phyloP scores from a whole-genome alignment of 2,329 filamentous ascomycete species.

The Gremmenia infestans region DNA sequence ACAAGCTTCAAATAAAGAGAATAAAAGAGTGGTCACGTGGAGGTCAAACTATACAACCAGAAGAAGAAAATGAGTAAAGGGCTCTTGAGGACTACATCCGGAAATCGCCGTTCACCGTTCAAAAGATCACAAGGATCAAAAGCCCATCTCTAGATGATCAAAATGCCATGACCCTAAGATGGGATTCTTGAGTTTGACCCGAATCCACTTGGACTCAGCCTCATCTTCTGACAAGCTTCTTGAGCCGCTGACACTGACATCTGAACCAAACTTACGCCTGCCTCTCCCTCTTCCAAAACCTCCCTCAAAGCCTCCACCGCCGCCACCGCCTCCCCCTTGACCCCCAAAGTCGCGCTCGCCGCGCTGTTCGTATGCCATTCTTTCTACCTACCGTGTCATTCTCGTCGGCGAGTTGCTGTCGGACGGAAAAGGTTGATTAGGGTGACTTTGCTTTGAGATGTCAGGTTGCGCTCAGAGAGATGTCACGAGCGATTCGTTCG shows the following conservation, averaged over 20 bases:
- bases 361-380: constrained; percentile 32
- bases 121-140: too few relatives aligned
- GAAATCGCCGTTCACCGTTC: too few relatives aligned
- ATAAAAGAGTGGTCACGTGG: neutral
- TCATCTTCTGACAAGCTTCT: neutral
- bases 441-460: constrained; percentile 7
- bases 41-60: neutral
- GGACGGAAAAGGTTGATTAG: constrained; percentile 4
- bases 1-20: neutral
- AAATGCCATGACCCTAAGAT: too few relatives aligned
- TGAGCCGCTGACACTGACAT: neutral
- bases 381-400: constrained; percentile 20
- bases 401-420: constrained; percentile 10
- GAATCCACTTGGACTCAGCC: neutral
- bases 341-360: constrained; percentile 33
- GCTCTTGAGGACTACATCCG: neutral
- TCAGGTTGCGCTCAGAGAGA: neutral
- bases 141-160: too few relatives aligned
- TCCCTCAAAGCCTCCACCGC: constrained; percentile 17
- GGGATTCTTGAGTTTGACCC: too few relatives aligned
- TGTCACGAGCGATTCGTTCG: constrained; percentile 10
- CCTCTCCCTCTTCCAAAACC: constrained; percentile 28
- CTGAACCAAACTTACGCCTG: constrained; percentile 27
- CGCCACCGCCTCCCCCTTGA: constrained; percentile 18
- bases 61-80: neutral